Base-by-base conservation (phyloP, 1,284 basidiomycete genomes). In the Cutaneotrichosporon sp. region DNA sequence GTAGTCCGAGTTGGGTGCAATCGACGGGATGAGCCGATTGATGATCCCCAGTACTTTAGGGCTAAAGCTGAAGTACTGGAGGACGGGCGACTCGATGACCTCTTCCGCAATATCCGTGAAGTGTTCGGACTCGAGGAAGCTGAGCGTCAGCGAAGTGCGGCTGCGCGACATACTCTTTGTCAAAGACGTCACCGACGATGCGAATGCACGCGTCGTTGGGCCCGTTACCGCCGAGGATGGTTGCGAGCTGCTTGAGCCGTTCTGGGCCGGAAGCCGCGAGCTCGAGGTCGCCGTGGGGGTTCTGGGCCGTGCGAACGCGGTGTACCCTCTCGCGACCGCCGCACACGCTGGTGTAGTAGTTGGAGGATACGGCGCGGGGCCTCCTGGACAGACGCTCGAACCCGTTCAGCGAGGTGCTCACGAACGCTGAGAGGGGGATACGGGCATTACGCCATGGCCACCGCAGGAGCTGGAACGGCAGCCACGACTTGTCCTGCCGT, bases 11-110 rank as follows among this genome's bases (percentile, higher is more conserved):
- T 61, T 59, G 1, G 69, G 67, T 1, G 72, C 60, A 15, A 76
- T 52, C 1, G 43, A 21, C 2, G 62, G 62, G 20, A 76, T 48
- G 13, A 60, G 58, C 12, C 61, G 54, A 51, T 76, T 74, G 20
- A 66, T 45, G n/a, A 62, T 54, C n/a, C 52, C 41, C 0, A 76
- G 63, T 4, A 74, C 70, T 2, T 63, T 58, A 0, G 67, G 63
- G 7, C 72, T 67, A 48, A 74, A 73, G 5, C 67, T 58, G 45
- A 74, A 74, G 50, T 73, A 69, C 44, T 68, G 63, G 53, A 74
- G 62, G 17, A 67, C 70, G 0, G 72, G 72, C 4, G 72, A 71
- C 17, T 61, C 37, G 49, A 67, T 50, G 23, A 76, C 60, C 4
- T 60, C 51, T 13, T 72, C 66, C 50, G 66, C 64, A 14, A 73